Evolutionary conservation across 2,329 filamentous ascomycete species (phyloP).

Genomic region (Cryphonectria nitschkei): DNA sequence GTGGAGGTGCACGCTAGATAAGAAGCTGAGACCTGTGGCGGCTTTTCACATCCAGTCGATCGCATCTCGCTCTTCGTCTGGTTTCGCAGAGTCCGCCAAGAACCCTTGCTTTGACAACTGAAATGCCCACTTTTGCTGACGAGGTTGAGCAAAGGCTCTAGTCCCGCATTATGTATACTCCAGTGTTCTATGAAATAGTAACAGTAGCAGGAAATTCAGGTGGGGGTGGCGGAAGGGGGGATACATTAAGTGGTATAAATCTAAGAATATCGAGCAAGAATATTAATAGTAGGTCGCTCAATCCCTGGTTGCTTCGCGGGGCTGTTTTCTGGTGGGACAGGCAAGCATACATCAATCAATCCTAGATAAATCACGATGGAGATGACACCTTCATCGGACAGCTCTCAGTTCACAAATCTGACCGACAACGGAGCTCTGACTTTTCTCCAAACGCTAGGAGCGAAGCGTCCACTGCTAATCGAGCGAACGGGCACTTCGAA

Average conservation of each 20-base stretch:
- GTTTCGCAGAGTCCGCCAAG: background rate
- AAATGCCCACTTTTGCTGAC: background rate
- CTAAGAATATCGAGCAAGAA: background rate
- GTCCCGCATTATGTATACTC: background rate
- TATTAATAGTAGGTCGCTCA: background rate
- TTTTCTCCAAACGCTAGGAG: background rate
- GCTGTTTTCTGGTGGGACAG: background rate
- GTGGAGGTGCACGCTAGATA: background rate
- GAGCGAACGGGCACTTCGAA: background rate
- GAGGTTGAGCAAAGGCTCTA: background rate
- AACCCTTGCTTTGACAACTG: background rate
- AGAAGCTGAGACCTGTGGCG: background rate
- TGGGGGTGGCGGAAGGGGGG: too few species aligned
- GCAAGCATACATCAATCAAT: background rate
- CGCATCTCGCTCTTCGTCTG: background rate
- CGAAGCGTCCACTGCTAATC: background rate
- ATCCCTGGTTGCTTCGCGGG: background rate
- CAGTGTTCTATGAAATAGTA: background rate
- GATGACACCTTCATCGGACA: background rate
- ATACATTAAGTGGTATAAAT: background rate
- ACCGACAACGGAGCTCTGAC: background rate
- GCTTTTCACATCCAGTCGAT: background rate
- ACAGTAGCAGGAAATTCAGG: background rate
- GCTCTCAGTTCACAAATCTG: background rate
- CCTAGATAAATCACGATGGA: background rate